These are phyloP conservation scores for Castanopsis chinensis DNA, from an alignment of 306 rosid species.

Conservation along the genomic window DNA sequence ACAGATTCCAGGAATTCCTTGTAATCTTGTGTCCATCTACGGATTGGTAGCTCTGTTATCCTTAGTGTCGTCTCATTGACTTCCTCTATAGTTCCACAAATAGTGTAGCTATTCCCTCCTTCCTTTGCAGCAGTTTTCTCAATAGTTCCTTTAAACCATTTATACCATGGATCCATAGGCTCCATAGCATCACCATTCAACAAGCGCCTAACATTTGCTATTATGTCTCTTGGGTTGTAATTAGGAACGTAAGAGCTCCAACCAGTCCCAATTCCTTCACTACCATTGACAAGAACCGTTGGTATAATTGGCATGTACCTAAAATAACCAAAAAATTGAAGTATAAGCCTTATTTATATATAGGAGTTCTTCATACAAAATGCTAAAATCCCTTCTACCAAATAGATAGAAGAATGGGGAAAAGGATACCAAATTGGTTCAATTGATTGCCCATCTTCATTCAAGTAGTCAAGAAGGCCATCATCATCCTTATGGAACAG, in stretches of 20 bases:
- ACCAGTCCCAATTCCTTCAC: conserved; percentile 94
- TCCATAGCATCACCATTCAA: conserved; percentile 49
- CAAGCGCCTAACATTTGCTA: conserved; percentile 69
- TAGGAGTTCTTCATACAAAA: not conserved
- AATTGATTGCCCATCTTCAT: conserved; percentile 83
- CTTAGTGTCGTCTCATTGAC: conserved; percentile 58
- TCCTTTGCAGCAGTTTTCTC: conserved; percentile 69
- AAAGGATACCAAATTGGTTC: conserved; percentile 77
- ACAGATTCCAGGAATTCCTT: conserved; percentile 80
- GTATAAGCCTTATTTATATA: not conserved
- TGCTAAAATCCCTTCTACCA: not conserved
- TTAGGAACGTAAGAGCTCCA: conserved; percentile 95
- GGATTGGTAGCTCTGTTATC: conserved; percentile 73
- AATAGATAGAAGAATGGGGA: not conserved
- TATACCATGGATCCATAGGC: conserved; percentile 99
- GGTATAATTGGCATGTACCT: conserved; percentile 94
- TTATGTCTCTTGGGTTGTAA: conserved; percentile 87
- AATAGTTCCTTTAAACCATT: conserved; percentile 74
- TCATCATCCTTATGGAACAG: conserved; percentile 84
- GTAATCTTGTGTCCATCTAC: conserved; percentile 93
- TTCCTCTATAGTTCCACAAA: conserved; percentile 68
- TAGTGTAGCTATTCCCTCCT: conserved; percentile 42
- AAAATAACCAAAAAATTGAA: not conserved
- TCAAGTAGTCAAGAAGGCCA: conserved; percentile 79
- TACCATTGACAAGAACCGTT: conserved; percentile 86